phyloP scores from a whole-genome alignment of 2,329 filamentous ascomycete genomes.

The Westerdykella ornata region DNA sequence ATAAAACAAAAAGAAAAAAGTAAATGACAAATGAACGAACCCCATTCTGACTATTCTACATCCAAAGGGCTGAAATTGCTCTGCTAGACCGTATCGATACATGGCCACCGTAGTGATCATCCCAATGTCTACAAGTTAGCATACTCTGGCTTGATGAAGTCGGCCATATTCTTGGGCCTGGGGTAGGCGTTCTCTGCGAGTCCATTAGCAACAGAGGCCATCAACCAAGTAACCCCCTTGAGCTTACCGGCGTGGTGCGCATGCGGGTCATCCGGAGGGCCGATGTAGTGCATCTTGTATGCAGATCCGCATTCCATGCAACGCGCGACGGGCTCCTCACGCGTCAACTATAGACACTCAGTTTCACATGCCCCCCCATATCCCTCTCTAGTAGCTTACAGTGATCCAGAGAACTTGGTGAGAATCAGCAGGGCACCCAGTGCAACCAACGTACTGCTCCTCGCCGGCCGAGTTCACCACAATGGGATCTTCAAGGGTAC shows the following conservation, averaged over 20 bases:
- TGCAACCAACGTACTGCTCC: constrained; percentile 96
- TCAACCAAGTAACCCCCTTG: not conserved
- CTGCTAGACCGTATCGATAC: constrained; percentile 24
- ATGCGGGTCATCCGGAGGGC: constrained; percentile 68
- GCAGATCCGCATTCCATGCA: constrained; percentile 95
- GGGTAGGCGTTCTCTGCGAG: constrained; percentile 49
- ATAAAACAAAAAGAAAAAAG: constrained; percentile 3
- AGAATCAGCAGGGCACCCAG: constrained; percentile 85
- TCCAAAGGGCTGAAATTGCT: constrained; percentile 3
- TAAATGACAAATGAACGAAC: constrained; percentile 14
- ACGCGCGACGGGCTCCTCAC: constrained; percentile 84
- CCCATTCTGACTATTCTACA: constrained; percentile 33
- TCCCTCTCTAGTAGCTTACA: constrained; percentile 48
- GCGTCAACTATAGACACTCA: constrained; percentile 58
- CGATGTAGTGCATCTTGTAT: constrained; percentile 97
- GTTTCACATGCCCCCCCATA: not conserved
- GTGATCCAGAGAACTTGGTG: constrained; percentile 88
- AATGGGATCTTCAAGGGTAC: constrained; percentile 81
- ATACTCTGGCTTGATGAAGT: constrained; percentile 94
- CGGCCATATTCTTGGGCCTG: constrained; percentile 85
- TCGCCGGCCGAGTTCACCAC: constrained; percentile 84
- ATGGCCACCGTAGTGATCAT: constrained; percentile 10
- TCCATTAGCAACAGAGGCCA: not conserved
- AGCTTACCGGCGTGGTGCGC: constrained; percentile 47
- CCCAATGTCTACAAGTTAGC: constrained; percentile 51